Evolutionary conservation across 169 alveolate genomes (phyloP).

Genomic region (Plasmodium coatneyi): DNA sequence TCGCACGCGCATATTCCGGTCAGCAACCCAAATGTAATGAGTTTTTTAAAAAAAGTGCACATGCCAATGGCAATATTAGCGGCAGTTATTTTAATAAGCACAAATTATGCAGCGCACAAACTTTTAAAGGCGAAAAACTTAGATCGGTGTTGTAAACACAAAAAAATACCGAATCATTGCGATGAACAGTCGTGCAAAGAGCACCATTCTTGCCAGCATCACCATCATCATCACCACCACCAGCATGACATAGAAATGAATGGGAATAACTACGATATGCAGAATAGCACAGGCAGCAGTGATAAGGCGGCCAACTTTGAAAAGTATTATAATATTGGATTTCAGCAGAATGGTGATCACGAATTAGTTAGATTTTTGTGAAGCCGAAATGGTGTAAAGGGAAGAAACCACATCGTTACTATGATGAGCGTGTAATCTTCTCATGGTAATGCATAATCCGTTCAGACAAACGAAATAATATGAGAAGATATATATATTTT

Average conservation of each 20-base stretch:
- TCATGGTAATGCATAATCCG: neutral
- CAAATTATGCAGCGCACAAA: conserved; percentile 33
- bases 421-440: neutral
- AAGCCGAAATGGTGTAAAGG: neutral
- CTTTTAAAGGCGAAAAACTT: conserved; percentile 23
- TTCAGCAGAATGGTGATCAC: neutral
- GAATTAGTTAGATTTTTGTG: conserved; percentile 48
- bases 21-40: neutral
- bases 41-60: neutral
- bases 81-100: conserved; percentile 5
- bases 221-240: neutral
- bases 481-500: neutral
- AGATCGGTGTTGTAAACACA: conserved; percentile 42
- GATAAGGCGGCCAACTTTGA: neutral
- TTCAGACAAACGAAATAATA: neutral
- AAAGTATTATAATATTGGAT: conserved; percentile 8
- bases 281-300: neutral
- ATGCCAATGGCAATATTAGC: conserved; percentile 15
- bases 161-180: neutral
- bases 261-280: neutral
- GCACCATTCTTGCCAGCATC: neutral
- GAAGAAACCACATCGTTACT: neutral
- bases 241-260: neutral
- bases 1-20: conserved; percentile 38
- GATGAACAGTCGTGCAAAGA: neutral